These are phyloP conservation scores for Truncatella angustata DNA, from an alignment of 2,329 filamentous ascomycete genomes.

Conservation along the genomic window DNA sequence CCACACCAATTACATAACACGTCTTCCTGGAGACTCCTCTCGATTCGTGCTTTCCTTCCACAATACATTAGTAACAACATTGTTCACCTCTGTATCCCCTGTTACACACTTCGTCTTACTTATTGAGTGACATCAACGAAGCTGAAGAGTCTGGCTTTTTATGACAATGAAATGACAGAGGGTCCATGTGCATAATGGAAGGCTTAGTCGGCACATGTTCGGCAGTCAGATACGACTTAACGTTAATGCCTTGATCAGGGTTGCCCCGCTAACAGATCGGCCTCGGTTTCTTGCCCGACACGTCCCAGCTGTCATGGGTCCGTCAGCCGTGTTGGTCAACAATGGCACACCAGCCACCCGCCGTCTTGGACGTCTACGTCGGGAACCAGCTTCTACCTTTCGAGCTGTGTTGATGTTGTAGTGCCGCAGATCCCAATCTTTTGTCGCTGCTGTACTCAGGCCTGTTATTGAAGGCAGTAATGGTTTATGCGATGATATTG, in stretches of 20 bases:
- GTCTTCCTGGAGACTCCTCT: too few relatives aligned
- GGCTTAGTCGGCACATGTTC: not conserved
- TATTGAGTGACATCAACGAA: too few relatives aligned
- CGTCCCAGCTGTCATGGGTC: not conserved
- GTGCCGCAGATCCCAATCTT: not conserved
- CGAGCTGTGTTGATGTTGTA: not conserved
- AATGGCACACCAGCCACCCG: not conserved
- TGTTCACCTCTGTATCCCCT: too few relatives aligned
- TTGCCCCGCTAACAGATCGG: constrained; percentile 9
- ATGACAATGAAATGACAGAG: too few relatives aligned
- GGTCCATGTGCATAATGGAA: too few relatives aligned
- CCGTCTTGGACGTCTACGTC: not conserved
- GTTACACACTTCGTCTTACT: too few relatives aligned
- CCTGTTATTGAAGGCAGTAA: not conserved
- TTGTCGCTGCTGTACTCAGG: not conserved
- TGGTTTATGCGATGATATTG: constrained; percentile 3
- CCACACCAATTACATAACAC: not conserved
- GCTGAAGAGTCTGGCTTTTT: too few relatives aligned
- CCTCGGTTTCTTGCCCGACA: constrained; percentile 6
- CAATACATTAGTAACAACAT: too few relatives aligned
- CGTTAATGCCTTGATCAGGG: not conserved
- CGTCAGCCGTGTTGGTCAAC: constrained; percentile 5
- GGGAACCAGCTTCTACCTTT: constrained; percentile 1
- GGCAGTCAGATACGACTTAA: not conserved
- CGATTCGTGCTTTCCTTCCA: too few relatives aligned